phyloP scores from a whole-genome alignment of 768 basidiomycete genomes.

The Clathrus columnatus region DNA sequence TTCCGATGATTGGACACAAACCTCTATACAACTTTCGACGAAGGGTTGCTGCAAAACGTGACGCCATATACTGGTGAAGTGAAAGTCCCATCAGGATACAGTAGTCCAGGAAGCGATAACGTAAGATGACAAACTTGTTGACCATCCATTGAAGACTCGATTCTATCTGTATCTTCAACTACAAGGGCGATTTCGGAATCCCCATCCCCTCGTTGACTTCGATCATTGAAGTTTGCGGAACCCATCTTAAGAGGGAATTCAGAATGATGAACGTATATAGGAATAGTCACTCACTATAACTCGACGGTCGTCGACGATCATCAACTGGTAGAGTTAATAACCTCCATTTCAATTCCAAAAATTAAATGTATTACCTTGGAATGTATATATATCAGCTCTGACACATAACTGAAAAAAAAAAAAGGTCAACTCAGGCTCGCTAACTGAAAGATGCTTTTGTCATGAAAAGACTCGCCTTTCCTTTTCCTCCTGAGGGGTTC shows the following conservation, averaged over 20 bases:
- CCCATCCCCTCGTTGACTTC: slow-evolving; percentile 84
- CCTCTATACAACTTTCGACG: slow-evolving; percentile 79
- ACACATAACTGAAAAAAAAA: slow-evolving; percentile 48
- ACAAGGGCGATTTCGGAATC: slow-evolving; percentile 93
- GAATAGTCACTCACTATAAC: slow-evolving; percentile 59
- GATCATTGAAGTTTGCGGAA: slow-evolving; percentile 88
- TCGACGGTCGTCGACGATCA: slow-evolving; percentile 88
- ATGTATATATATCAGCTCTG: slow-evolving; percentile 76
- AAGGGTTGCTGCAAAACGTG: slow-evolving; percentile 75
- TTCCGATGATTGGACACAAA: slow-evolving; percentile 21
- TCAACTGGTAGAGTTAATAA: slow-evolving; percentile 32
- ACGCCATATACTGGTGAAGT: slow-evolving; percentile 42
- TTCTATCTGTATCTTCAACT: slow-evolving; percentile 78
- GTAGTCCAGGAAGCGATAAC: not conserved
- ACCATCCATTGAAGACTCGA: slow-evolving; percentile 74
- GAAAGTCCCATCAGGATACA: not conserved
- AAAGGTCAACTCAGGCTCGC: slow-evolving; percentile 18
- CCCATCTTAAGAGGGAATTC: slow-evolving; percentile 52
- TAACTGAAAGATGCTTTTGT: not conserved
- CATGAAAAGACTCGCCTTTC: slow-evolving; percentile 47
- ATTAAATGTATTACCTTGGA: slow-evolving; percentile 36
- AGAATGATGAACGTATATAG: not conserved
- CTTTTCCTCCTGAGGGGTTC: slow-evolving; percentile 74
- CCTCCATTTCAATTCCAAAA: not conserved
- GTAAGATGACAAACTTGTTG: slow-evolving; percentile 25